Evolutionary conservation across 768 basidiomycete species (phyloP), one percentile per base, ranked within the genome.

Genomic region (Rhizopogon rudus): DNA sequence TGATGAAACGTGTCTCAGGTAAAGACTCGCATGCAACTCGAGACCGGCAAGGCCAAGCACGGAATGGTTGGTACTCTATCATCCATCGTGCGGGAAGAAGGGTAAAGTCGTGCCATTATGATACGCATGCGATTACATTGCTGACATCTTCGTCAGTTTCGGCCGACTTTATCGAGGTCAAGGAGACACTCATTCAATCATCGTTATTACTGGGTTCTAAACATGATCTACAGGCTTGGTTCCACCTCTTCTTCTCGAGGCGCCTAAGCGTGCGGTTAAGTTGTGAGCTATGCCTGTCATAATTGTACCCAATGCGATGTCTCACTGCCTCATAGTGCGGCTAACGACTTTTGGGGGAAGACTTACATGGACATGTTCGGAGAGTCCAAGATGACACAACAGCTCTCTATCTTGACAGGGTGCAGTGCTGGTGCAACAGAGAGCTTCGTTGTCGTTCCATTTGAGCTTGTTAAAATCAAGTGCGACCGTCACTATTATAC

Each of bases 11-110:
- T 59, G 43, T 40, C 56, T 43, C 66, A 93, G 91, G 93, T 98
- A 67, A 98, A 99, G 76, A 99, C 97, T 20, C 91, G 97, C 28
- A 95, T 98, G 86, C 97, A 99, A 69, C 79, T 99, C n/a, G 88
- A 91, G 68, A 90, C 86, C 5, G 92, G 92, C 3, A 91, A 89
- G 72, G 73, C 78, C 37, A 71, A 81, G 44, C 77, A 82, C 55
- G 91, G 94, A 6, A 81, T 98, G 63, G 77, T 97, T 22, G 88
- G 91, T 43, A 91, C 83, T 31, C 86, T 99, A 71, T 76, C 75
- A 56, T 78, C 84, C 13, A 98, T 99, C 66, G 74, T 99, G 25
- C 84, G 80, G 52, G 79, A 91, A 65, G 96, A 99, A 79, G 97
- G 96, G 95, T 97, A 62, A 49, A 62, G 81, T 67, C 25, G 20